phyloP scores from a whole-genome alignment of 495 filamentous ascomycete species.

The Talaromyces borbonicus region DNA sequence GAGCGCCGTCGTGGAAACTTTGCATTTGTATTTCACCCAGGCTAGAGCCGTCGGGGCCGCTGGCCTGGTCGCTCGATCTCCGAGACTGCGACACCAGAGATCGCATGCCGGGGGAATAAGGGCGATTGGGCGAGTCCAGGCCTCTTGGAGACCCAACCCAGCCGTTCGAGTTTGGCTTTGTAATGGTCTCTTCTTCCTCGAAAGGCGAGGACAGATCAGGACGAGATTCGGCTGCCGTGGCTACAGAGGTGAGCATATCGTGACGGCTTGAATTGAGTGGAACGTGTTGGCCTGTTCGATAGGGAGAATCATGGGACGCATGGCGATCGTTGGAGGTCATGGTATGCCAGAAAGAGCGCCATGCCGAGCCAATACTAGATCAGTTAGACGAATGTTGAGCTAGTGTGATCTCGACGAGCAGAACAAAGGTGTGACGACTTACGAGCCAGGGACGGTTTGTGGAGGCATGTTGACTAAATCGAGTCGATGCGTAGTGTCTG shows the following conservation, averaged over 20 bases:
- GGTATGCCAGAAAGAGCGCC: slow-evolving; percentile 88
- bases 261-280: slow-evolving; percentile 64
- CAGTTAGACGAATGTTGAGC: slow-evolving; percentile 7
- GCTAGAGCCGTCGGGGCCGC: slow-evolving; percentile 48
- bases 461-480: too few species aligned
- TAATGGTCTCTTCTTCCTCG: slow-evolving; percentile 52
- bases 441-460: slow-evolving; percentile 5
- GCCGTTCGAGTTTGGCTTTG: slow-evolving; percentile 43
- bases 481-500: too few species aligned
- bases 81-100: slow-evolving; percentile 54
- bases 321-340: slow-evolving; percentile 78
- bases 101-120: slow-evolving; percentile 87
- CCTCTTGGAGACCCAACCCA: slow-evolving; percentile 53
- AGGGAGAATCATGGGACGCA: slow-evolving; percentile 77
- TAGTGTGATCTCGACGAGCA: background rate
- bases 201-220: slow-evolving; percentile 66
- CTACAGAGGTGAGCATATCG: slow-evolving; percentile 65
- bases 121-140: slow-evolving; percentile 41
- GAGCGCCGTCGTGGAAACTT: slow-evolving; percentile 83
- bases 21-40: slow-evolving; percentile 89
- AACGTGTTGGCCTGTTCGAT: slow-evolving; percentile 71
- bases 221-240: slow-evolving; percentile 66
- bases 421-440: background rate
- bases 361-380: slow-evolving; percentile 48
- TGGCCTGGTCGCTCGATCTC: slow-evolving; percentile 45